Conservation (phyloP, 2,329 filamentous ascomycete genomes). For the Botrytis byssoidea region DNA sequence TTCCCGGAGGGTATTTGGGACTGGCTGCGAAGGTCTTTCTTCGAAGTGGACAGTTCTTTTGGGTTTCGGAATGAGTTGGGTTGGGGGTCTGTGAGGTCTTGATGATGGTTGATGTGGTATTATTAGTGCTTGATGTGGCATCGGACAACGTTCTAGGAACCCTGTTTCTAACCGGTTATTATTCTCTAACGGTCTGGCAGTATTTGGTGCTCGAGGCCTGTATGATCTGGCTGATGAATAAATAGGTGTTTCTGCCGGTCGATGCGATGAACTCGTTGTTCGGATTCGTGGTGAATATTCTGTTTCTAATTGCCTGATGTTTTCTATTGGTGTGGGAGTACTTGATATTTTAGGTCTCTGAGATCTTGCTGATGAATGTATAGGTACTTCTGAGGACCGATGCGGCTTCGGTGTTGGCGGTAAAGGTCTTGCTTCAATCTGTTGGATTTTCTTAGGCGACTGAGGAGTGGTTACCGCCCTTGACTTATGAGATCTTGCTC, state of each 20-base stretch:
- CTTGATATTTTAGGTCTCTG: background rate
- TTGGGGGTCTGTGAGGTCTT: background rate
- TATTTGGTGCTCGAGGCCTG: background rate
- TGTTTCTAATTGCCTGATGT: background rate
- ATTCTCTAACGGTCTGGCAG: background rate
- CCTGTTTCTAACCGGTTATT: background rate
- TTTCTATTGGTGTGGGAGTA: background rate
- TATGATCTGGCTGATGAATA: background rate
- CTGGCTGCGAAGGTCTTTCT: background rate
- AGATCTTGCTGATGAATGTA: background rate
- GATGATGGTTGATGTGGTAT: too few species aligned
- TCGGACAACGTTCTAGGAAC: background rate
- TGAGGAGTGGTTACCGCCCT: background rate
- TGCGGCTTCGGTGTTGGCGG: too few species aligned
- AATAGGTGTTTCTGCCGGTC: background rate
- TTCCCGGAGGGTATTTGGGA: background rate
- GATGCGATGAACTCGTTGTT: background rate
- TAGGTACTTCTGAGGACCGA: too few species aligned
- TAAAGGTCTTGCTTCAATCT: background rate
- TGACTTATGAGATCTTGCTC: background rate
- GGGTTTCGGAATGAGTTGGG: background rate
- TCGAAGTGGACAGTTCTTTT: background rate
- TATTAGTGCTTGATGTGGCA: too few species aligned
- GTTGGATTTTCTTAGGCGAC: background rate
- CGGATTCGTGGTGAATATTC: fast-evolving